Evolutionary conservation across 768 basidiomycete species (phyloP).

Genomic region (Leccinum incarnatum): DNA sequence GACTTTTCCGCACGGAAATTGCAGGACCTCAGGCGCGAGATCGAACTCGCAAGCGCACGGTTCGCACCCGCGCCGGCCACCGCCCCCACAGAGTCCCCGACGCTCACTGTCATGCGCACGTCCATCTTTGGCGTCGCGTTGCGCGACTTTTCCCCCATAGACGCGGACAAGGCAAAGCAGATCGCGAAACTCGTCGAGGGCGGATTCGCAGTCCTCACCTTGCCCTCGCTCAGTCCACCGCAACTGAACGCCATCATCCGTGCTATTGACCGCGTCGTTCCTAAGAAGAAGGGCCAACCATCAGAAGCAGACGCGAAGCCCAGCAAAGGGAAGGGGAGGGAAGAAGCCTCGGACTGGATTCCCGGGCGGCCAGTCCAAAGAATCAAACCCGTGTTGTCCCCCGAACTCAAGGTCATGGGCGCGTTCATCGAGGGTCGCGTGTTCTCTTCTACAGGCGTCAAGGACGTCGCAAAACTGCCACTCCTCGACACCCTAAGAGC

Average conservation of each 20-base stretch:
- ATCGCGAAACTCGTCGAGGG: conserved; percentile 60
- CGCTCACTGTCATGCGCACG: conserved; percentile 70
- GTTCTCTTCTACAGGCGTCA: conserved; percentile 57
- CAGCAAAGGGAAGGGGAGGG: conserved; percentile 43
- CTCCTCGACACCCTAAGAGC: conserved; percentile 72
- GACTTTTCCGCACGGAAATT: conserved; percentile 71
- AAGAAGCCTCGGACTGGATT: conserved; percentile 57
- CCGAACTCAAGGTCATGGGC: conserved; percentile 71
- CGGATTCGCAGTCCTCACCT: conserved; percentile 60
- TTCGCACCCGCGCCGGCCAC: conserved; percentile 26
- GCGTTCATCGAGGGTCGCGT: conserved; percentile 77
- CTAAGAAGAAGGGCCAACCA: conserved; percentile 53
- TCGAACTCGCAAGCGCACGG: conserved; percentile 53
- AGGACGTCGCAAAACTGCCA: conserved; percentile 70
- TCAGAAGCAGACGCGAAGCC: conserved; percentile 49
- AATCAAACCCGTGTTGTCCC: conserved; percentile 50
- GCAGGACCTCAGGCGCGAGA: conserved; percentile 65
- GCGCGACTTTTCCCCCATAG: conserved; percentile 55
- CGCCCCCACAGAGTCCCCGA: conserved; percentile 38
- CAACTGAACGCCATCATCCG: conserved; percentile 65
- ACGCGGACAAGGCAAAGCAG: conserved; percentile 43
- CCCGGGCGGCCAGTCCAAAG: conserved; percentile 71
- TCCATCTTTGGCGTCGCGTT: conserved; percentile 78
- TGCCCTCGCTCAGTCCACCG: conserved; percentile 70
- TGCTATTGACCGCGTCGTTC: conserved; percentile 63